phyloP scores from a whole-genome alignment of 1,284 basidiomycete species.

The Apiotrichum laibachii region DNA sequence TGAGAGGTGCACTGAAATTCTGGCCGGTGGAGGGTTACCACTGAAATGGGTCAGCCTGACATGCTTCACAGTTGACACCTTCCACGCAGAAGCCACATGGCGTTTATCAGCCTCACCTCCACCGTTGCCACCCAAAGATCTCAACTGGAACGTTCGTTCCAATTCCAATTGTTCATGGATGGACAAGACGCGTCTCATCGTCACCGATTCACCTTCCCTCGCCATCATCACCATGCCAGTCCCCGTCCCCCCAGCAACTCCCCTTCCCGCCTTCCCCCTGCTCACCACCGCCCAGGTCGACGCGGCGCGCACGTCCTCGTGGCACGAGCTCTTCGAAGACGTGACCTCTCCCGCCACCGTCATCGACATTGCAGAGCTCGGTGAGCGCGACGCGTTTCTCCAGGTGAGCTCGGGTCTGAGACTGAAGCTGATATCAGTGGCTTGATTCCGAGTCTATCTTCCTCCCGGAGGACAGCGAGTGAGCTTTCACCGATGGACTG shows the following conservation, averaged over 20 bases:
- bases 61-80: no score
- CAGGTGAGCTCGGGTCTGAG: slow-evolving; percentile 56
- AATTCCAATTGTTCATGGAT: no score
- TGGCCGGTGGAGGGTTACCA: slow-evolving; percentile 1
- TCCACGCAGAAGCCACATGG: no score
- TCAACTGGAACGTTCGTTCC: no score
- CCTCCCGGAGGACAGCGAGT: slow-evolving; percentile 59
- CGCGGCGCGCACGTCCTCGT: slow-evolving; percentile 78
- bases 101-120: slow-evolving; percentile 4
- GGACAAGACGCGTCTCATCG: no score
- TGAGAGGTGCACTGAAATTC: slow-evolving; percentile 1
- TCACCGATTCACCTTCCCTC: background rate
- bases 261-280: slow-evolving; percentile 7
- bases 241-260: slow-evolving; percentile 2
- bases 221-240: slow-evolving; percentile 17
- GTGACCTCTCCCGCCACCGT: slow-evolving; percentile 74
- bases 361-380: slow-evolving; percentile 74
- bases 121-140: slow-evolving; percentile 1
- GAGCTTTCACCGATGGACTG: background rate
- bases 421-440: slow-evolving; percentile 20
- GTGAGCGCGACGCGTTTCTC: slow-evolving; percentile 78
- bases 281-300: slow-evolving; percentile 43
- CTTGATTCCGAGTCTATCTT: slow-evolving; percentile 33
- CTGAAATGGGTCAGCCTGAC: background rate
- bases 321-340: slow-evolving; percentile 74